Base-by-base conservation (phyloP, 208 protist species). In the Porcisia hertigi region DNA sequence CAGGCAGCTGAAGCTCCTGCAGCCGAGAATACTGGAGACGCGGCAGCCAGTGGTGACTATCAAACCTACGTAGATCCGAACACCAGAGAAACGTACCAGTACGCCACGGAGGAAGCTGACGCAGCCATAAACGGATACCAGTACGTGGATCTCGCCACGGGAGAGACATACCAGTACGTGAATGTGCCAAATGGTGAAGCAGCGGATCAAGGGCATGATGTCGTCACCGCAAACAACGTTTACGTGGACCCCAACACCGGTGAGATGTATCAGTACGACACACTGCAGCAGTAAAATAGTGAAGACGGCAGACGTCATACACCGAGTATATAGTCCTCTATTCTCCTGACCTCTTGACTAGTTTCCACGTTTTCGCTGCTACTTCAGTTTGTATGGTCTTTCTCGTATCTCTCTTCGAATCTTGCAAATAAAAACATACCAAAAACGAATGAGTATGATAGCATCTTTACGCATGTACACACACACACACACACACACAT, bases 21-120 rank as follows among this genome's bases (percentile, higher is more conserved):
- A 30, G 25, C 65, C 11, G 30, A 62, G 53, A 23, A 39, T 16
- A 69, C n/a, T 41, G 53, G 43, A 11, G 49, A 73, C 63, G 34
- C 3, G 1, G 73, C 69, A 14, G 20, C 30, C 18, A 39, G 20
- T 49, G 69, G 45, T 30, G 53, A 8, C 30, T 83, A 85, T 45
- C 71, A 77, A 49, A 77, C 77, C 47, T 81, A 87, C 55, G 60
- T 84, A 11, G 83, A 87, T 39, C 83, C 83, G 16, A 57, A 77
- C n/a, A 86, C 82, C 1, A 78, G 78, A 12, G 79, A 86, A 59
- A 71, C 73, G 30, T 86, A 86, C 78, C 77, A 83, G 53, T 87
- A 87, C 71, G 74, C 75, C 9, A 57, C 52, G 25, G 43, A 41
- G 3, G 58, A 67, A 7, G 60, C 41, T 6, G 53, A 76, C 12